Evolutionary conservation across 306 rosid species (phyloP), one percentile per base, ranked within the genome.

Genomic region (Rosa lucieae): DNA sequence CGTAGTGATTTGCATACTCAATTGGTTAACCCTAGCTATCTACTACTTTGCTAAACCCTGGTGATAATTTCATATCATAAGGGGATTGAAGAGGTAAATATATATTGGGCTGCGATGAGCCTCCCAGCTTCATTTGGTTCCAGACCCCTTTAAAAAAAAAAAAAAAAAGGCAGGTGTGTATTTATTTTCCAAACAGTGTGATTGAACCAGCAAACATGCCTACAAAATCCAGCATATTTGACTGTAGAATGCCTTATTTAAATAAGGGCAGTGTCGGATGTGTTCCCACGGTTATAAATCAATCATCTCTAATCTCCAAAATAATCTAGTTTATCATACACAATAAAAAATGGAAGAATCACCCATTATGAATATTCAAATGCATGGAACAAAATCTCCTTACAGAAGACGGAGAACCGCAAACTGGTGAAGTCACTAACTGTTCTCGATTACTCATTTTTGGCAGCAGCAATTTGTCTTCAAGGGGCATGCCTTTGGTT

Each of bases 401-500:
- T 4, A 21, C 23, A 20, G 37, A 73, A n/a, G 39, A 39, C 13
- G 66, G 77, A 56, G 77, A 26, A 21, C 39, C 42, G 11, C 51
- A 5, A 39, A 73, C 51, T 73, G 77, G 39, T 17, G 29, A 9
- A 29, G 61, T 48, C 1, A 44, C 15, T 8, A 15, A 48, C 75
- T 14, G 59, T 29, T 29, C 42, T n/a, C 42, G 32, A 83, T 80
- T 78, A 88, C 83, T 86, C 90, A 10, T 73, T 73, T 88, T 88
- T 88, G 73, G 80, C 84, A 14, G 91, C 29, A 47, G 84, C 77
- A 69, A 80, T 86, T 76, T 90, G 88, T 82, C 51, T 89, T 92
- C 95, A 10, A 92, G 97, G 61, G 97, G 97, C 95, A 92, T 92
- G 75, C 95, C 96, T 82, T 92, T 92, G 79, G 97, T 92, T 87